phyloP scores from a whole-genome alignment of 306 rosid species.

The Quercus gilva region DNA sequence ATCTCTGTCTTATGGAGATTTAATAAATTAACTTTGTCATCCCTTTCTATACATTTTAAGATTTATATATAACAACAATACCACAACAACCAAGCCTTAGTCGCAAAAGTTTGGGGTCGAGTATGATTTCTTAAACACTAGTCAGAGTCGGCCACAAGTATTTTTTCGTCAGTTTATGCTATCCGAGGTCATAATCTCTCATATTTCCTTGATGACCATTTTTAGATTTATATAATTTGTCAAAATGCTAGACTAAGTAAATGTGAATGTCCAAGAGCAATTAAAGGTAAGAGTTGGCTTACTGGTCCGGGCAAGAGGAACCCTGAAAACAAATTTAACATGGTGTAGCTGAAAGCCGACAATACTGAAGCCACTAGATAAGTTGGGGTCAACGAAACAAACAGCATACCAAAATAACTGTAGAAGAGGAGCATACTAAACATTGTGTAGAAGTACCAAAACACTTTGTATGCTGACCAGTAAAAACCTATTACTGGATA shows the following conservation, averaged over 20 bases:
- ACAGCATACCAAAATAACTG: conserved; percentile 29
- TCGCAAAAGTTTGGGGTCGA: too few species aligned
- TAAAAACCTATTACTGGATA: conserved; percentile 28
- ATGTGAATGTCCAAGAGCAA: neutral
- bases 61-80: too few species aligned
- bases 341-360: conserved; percentile 18
- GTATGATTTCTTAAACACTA: too few species aligned
- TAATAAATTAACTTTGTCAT: too few species aligned
- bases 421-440: conserved; percentile 26
- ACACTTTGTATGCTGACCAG: conserved; percentile 26
- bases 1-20: too few species aligned
- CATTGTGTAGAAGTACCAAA: conserved; percentile 20
- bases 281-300: neutral
- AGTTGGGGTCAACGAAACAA: conserved; percentile 26
- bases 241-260: neutral
- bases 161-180: too few species aligned
- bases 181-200: too few species aligned
- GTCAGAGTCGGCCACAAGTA: too few species aligned
- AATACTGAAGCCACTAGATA: conserved; percentile 27
- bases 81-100: too few species aligned
- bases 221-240: neutral
- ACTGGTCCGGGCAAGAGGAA: conserved; percentile 33
- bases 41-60: too few species aligned
- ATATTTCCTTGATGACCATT: too few species aligned
- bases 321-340: conserved; percentile 24